A percentile compares a stretch with the other conserved stretches of the same genome.
These are phyloP conservation scores for Annona cherimola DNA, from an alignment of 164 flowering plant genomes.

Conservation along the genomic window DNA sequence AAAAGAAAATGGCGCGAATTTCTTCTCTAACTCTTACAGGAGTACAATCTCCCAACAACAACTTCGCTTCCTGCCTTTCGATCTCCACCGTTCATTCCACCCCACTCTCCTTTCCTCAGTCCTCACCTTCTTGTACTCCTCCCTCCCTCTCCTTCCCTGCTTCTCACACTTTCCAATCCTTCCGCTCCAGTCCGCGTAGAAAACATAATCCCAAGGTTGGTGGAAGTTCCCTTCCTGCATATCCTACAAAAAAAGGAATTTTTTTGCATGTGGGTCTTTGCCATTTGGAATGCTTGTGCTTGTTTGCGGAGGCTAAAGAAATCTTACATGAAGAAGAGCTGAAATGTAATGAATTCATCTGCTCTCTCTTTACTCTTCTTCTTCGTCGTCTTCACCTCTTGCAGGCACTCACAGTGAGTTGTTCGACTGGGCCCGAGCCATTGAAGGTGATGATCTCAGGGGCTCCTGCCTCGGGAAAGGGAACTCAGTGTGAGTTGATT, in stretches of 20 bases:
- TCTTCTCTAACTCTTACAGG: neutral
- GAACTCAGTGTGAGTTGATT: slow-evolving; percentile 81
- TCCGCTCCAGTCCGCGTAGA: slow-evolving; percentile 2
- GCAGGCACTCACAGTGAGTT: slow-evolving; percentile 36
- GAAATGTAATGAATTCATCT: neutral
- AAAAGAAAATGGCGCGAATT: slow-evolving; percentile 1
- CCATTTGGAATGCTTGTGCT: too few relatives aligned
- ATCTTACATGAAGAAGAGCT: neutral
- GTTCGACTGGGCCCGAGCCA: slow-evolving; percentile 41
- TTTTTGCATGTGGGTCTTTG: neutral
- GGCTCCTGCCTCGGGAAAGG: slow-evolving; percentile 90
- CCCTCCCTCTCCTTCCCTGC: slow-evolving; percentile 12
- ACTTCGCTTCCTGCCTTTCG: neutral
- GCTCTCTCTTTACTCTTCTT: neutral
- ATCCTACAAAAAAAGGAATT: neutral
- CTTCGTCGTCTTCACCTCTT: neutral
- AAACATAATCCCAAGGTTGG: slow-evolving; percentile 26
- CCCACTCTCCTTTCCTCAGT: slow-evolving; percentile 6
- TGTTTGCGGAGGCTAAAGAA: neutral
- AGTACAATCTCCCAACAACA: neutral
- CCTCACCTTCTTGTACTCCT: slow-evolving; percentile 16
- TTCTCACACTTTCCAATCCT: slow-evolving; percentile 12
- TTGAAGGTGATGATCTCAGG: slow-evolving; percentile 86
- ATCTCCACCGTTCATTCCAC: neutral
- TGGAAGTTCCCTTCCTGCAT: neutral